Evolutionary conservation across 495 filamentous ascomycete species (phyloP).

Genomic region (Immersiella caudata): DNA sequence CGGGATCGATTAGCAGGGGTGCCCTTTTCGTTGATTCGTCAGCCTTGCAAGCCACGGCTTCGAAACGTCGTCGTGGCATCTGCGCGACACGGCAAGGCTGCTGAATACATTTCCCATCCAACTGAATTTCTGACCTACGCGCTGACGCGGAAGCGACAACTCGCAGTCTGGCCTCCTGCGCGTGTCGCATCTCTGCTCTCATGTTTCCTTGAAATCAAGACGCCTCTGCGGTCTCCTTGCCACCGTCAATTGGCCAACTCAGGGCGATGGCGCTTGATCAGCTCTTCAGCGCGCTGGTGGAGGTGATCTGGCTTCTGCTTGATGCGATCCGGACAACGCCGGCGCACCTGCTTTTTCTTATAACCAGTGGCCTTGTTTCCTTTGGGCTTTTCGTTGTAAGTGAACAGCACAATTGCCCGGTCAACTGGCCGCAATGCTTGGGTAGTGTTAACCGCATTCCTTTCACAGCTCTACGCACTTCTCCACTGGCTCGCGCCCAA

Average conservation of each 20-base stretch:
- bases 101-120: background rate
- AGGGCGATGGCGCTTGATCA: conserved; percentile 19
- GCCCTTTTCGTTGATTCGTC: conserved; percentile 25
- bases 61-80: conserved; percentile 27
- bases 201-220: background rate
- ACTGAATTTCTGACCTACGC: background rate
- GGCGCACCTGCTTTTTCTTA: conserved; percentile 34
- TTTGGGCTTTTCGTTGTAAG: conserved; percentile 38
- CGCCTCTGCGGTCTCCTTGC: conserved; percentile 21
- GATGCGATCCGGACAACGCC: conserved; percentile 34
- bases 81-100: background rate
- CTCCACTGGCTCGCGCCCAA: conserved; percentile 77
- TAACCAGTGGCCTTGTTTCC: conserved; percentile 30
- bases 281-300: conserved; percentile 24
- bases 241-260: conserved; percentile 2
- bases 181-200: background rate
- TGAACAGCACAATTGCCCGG: background rate
- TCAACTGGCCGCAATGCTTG: too few species aligned
- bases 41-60: conserved; percentile 35
- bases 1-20: conserved; percentile 9
- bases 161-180: background rate
- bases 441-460: background rate
- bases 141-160: background rate
- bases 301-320: conserved; percentile 35
- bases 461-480: conserved; percentile 58